Percentiles rank a stretch among this genome's conserved stretches.
These are phyloP conservation scores for Pseudisothecium myosuroides DNA, from an alignment of 225 moss, liverwort and hornwort species.

Conservation along the genomic window DNA sequence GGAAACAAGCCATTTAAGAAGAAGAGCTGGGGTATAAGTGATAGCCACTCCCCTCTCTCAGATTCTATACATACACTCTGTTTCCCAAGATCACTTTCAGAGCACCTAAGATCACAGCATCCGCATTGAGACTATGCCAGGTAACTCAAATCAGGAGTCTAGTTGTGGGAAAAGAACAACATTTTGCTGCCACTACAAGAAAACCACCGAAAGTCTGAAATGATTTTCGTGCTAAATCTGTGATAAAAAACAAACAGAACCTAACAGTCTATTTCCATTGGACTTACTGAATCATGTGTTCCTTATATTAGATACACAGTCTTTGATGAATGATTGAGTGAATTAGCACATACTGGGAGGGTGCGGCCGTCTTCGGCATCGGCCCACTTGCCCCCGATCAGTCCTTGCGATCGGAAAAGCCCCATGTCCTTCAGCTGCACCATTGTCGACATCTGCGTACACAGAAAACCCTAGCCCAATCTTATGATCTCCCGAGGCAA, in stretches of 20 bases:
- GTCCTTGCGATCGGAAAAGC: conserved; percentile 47
- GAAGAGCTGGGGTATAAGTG: background rate
- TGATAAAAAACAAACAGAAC: background rate
- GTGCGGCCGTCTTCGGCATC: conserved; percentile 61
- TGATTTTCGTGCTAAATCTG: background rate
- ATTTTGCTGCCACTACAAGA: background rate
- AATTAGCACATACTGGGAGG: conserved; percentile 17
- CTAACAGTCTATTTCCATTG: background rate
- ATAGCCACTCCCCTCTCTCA: background rate
- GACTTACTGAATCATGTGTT: background rate
- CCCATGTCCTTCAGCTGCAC: conserved; percentile 55
- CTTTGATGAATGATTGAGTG: background rate
- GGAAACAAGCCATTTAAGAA: background rate
- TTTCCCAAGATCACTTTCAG: background rate
- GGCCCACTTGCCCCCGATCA: conserved; percentile 63
- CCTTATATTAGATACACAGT: background rate
- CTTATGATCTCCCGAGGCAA: background rate
- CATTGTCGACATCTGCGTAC: conserved; percentile 45
- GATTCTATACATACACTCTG: background rate
- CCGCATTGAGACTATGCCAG: background rate
- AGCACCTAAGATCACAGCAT: background rate
- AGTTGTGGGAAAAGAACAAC: background rate
- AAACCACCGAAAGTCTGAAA: background rate
- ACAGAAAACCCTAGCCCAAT: background rate
- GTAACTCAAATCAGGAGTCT: background rate